Percentiles rank a stretch among this genome's conserved stretches.
Conservation (phyloP, 805 yeast species). For the Sugiyamaella mastotermitis region DNA sequence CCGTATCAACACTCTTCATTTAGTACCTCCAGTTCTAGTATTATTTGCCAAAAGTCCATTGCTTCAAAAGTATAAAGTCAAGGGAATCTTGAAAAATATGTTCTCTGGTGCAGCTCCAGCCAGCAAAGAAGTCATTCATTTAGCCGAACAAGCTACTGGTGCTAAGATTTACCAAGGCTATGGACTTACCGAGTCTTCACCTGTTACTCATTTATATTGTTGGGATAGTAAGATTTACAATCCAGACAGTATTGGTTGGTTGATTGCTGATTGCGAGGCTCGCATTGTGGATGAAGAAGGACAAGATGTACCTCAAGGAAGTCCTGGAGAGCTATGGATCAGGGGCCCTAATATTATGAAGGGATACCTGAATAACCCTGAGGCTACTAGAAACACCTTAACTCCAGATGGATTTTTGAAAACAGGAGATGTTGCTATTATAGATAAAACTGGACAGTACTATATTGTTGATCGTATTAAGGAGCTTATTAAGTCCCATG, state of each 20-base stretch:
- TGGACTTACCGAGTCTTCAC: slow-evolving; percentile 49
- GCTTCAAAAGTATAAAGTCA: slow-evolving; percentile 36
- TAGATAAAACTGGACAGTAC: slow-evolving; percentile 34
- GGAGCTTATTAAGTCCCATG: slow-evolving; percentile 60
- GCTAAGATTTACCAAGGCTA: slow-evolving; percentile 18
- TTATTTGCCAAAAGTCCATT: slow-evolving; percentile 41
- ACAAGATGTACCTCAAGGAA: slow-evolving; percentile 45
- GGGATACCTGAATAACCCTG: slow-evolving; percentile 44
- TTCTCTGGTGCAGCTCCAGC: slow-evolving; percentile 46
- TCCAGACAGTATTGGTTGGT: slow-evolving; percentile 43
- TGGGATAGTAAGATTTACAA: slow-evolving; percentile 36
- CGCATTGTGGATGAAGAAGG: slow-evolving; percentile 36
- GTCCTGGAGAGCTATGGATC: slow-evolving; percentile 49
- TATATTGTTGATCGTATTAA: slow-evolving; percentile 56
- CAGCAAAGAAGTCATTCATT: slow-evolving; percentile 12
- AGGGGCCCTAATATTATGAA: slow-evolving; percentile 52
- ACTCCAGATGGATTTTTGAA: slow-evolving; percentile 49
- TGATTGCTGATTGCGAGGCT: slow-evolving; percentile 43
- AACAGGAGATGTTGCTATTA: slow-evolving; percentile 51
- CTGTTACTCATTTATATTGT: slow-evolving; percentile 40
- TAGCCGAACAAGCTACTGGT: slow-evolving; percentile 19
- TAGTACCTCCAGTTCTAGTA: slow-evolving; percentile 39
- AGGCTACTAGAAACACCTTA: slow-evolving; percentile 42
- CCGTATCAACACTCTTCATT: slow-evolving; percentile 35
- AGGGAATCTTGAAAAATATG: slow-evolving; percentile 36